A percentile compares a stretch with the other conserved stretches of the same genome.
Evolutionary conservation across 352 stramenopile species (phyloP).

Genomic region (Globisporangium paroecandrum): DNA sequence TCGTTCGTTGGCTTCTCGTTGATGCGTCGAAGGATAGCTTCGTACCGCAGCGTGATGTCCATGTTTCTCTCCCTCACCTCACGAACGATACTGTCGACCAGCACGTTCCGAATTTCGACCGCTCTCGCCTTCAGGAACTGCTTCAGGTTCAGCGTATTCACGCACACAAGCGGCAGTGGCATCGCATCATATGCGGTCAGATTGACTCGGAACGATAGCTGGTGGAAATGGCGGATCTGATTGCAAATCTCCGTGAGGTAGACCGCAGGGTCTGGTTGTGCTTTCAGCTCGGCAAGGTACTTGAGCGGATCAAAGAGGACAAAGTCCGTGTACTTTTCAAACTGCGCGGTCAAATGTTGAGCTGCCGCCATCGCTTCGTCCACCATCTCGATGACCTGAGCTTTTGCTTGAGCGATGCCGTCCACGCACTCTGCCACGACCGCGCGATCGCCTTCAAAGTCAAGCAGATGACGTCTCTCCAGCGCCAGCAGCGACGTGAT

Average conservation of each 20-base stretch:
- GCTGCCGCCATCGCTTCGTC: conserved; percentile 59
- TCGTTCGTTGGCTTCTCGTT: conserved; percentile 92
- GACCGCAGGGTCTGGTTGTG: conserved; percentile 13
- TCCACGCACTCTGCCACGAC: conserved; percentile 53
- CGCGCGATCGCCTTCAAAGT: conserved; percentile 35
- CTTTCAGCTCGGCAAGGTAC: conserved; percentile 66
- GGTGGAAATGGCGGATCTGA: conserved; percentile 78
- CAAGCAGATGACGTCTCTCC: conserved; percentile 47
- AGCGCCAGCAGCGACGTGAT: conserved; percentile 88
- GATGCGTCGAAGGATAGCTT: conserved; percentile 86
- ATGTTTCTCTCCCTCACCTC: conserved; percentile 82
- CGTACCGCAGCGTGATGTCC: conserved; percentile 86
- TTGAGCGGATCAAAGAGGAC: conserved; percentile 72
- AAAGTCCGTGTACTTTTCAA: conserved; percentile 79
- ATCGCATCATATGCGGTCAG: conserved; percentile 69
- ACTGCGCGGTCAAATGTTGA: conserved; percentile 65
- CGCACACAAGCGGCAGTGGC: conserved; percentile 76
- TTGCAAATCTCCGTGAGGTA: conserved; percentile 51
- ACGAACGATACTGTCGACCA: conserved; percentile 80
- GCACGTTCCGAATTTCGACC: conserved; percentile 61
- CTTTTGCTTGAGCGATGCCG: conserved; percentile 45
- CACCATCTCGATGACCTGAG: conserved; percentile 53
- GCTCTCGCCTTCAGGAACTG: conserved; percentile 63
- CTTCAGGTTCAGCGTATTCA: conserved; percentile 68
- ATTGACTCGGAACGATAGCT: conserved; percentile 57